Base-by-base conservation (phyloP, 2,329 filamentous ascomycete genomes). In the Fusarium chlamydosporum region DNA sequence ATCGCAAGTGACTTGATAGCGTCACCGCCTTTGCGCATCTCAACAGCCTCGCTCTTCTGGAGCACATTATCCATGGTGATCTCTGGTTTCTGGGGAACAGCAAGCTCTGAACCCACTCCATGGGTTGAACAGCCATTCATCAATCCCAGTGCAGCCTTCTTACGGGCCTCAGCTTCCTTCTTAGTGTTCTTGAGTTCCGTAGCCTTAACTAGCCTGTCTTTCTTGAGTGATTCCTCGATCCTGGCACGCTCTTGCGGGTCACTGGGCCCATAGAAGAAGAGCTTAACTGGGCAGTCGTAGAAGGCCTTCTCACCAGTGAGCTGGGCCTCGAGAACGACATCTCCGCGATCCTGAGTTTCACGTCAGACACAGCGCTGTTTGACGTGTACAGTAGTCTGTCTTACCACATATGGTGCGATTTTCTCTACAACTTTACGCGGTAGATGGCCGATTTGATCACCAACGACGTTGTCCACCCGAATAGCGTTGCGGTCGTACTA, bases 381-480 rank as follows among this genome's bases (percentile, higher is more conserved):
- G 50, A n/a, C 16, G 16, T 18, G 16, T 18, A 50, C 38, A 29
- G 12, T 27, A 23, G 29, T 29, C 37, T 33, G 67, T 47, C 82
- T 73, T 77, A 91, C 89, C 75, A 96, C 84, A 75, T 92, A 93
- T 3, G 85, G 86, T 0, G 92, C 89, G 54, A 97, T 80, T 77
- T 92, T 95, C n/a, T 83, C 80, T 1, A 89, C 92, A 23, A 93
- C 75, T 2, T 79, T 82, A 13, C 88, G 83, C 8, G 92, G 91
- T 40, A 97, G 82, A 78, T 97, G 93, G 1, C 93, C 93, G 71
- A 97, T 92, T 73, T 96, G 93, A 9, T 79, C 77, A 16, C 88
- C 86, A 74, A 91, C 86, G 15, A 94, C 92, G 76, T 96, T 96
- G 72, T 92, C 85, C 2, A 96, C 87, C 7, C 88, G 87, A 59